Conservation (phyloP, 2,329 filamentous ascomycete species). For the Chaetomiaceae sp. region DNA sequence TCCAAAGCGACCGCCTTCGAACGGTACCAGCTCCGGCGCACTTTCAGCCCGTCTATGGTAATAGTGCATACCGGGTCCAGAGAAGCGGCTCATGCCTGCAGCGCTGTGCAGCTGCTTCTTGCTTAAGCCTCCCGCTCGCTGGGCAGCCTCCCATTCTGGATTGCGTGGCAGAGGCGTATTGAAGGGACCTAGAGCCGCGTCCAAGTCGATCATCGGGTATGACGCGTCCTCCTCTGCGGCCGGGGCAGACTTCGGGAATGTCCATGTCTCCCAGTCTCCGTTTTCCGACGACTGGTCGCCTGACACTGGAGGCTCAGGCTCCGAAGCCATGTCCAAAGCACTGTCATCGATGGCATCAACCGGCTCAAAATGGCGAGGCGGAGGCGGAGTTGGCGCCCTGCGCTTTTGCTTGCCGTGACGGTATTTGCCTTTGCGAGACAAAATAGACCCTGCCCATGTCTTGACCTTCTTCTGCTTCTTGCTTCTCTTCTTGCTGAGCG, state of each 20-base stretch:
- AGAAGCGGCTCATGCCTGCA: slow-evolving; percentile 64
- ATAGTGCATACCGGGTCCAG: slow-evolving; percentile 66
- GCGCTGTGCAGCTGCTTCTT: slow-evolving; percentile 74
- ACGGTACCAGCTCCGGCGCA: slow-evolving; percentile 72
- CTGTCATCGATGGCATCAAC: slow-evolving; percentile 30
- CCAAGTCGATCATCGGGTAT: slow-evolving; percentile 84
- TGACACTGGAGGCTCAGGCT: slow-evolving; percentile 35
- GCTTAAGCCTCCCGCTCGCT: slow-evolving; percentile 51
- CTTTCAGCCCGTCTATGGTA: slow-evolving; percentile 75
- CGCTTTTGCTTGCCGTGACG: slow-evolving; percentile 41
- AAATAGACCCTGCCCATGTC: slow-evolving; percentile 63
- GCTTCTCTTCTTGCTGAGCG: slow-evolving; percentile 29
- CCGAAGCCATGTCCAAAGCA: slow-evolving; percentile 25
- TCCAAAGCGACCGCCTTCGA: slow-evolving; percentile 57
- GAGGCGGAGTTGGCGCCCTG: slow-evolving; percentile 46
- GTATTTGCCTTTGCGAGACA: slow-evolving; percentile 57
- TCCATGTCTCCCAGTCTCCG: slow-evolving; percentile 33
- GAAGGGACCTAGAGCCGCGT: slow-evolving; percentile 88
- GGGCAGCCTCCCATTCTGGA: slow-evolving; percentile 63
- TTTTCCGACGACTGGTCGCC: slow-evolving; percentile 33
- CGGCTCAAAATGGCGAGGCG: slow-evolving; percentile 30
- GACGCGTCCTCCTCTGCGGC: slow-evolving; percentile 58
- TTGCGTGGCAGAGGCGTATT: slow-evolving; percentile 69
- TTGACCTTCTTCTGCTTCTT: slow-evolving; percentile 67
- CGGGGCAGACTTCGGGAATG: slow-evolving; percentile 34